A percentile compares a stretch with the other conserved stretches of the same genome.
phyloP scores from a whole-genome alignment of 768 basidiomycete species.

The Lanmaoa pseudosensibilis region DNA sequence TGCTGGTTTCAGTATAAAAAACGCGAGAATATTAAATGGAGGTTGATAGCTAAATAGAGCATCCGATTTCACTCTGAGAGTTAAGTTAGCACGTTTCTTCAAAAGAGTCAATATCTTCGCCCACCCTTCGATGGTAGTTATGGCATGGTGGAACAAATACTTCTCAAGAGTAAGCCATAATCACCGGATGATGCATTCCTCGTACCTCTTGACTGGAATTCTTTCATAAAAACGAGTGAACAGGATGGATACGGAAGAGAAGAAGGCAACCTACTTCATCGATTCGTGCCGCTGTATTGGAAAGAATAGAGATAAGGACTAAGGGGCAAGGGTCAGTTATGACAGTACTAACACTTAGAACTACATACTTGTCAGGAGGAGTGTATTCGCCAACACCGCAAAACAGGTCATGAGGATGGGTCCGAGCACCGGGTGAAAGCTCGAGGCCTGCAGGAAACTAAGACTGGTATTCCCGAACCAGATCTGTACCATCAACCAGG shows the following conservation, averaged over 20 bases:
- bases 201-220: conserved; percentile 62
- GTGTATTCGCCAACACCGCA: conserved; percentile 75
- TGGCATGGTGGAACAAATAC: conserved; percentile 86
- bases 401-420: conserved; percentile 79
- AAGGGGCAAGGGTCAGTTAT: not conserved
- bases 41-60: conserved; percentile 91
- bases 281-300: conserved; percentile 82
- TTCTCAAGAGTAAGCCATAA: conserved; percentile 35
- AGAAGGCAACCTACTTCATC: conserved; percentile 47
- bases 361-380: conserved; percentile 73
- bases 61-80: conserved; percentile 76
- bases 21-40: conserved; percentile 84
- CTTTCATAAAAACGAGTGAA: conserved; percentile 25
- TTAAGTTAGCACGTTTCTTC: conserved; percentile 3
- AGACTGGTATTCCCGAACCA: conserved; percentile 83
- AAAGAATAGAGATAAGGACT: conserved; percentile 85
- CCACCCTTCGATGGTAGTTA: conserved; percentile 86
- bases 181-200: not conserved
- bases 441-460: conserved; percentile 53
- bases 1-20: conserved; percentile 75
- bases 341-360: not conserved
- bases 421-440: conserved; percentile 70
- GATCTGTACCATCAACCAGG: conserved; percentile 84
- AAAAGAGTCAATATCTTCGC: not conserved
- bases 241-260: not conserved